These are phyloP conservation scores for Eucalyptus lansdowneana DNA, from an alignment of 345 rosid species.

Conservation along the genomic window DNA sequence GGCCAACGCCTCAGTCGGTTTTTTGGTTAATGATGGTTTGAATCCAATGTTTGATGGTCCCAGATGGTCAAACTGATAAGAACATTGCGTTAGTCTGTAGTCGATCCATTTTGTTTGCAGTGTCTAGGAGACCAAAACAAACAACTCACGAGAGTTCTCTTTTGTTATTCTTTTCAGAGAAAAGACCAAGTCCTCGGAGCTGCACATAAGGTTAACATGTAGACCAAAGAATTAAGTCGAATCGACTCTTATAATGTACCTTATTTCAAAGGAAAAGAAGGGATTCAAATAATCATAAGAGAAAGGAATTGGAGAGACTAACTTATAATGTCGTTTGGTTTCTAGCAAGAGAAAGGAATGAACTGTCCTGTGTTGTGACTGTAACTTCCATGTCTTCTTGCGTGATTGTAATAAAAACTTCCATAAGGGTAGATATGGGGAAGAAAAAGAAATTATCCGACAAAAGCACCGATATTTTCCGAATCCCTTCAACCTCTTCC, in stretches of 20 bases:
- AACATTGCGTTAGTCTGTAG: not conserved
- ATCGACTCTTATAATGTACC: not conserved
- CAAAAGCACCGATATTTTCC: not conserved
- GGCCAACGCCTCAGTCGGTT: not conserved
- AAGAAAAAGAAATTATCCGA: not conserved
- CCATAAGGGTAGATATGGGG: not conserved
- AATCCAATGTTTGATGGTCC: not conserved
- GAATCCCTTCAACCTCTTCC: not conserved
- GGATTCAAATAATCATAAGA: not conserved
- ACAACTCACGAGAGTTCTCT: not conserved
- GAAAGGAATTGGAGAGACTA: not conserved
- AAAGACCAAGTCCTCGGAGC: not conserved
- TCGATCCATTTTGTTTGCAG: not conserved
- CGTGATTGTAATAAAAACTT: not conserved
- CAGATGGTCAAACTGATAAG: not conserved
- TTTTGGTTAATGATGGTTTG: not conserved
- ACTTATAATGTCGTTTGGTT: not conserved
- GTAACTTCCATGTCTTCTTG: not conserved
- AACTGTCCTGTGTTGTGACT: not conserved
- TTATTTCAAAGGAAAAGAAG: not conserved
- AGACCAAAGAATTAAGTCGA: not conserved
- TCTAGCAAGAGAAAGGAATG: not conserved
- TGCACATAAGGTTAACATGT: not conserved
- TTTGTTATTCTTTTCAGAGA: not conserved
- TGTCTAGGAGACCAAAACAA: not conserved